phyloP scores from a whole-genome alignment of 83 land plant genomes.

The Diphasiastrum complanatum region DNA sequence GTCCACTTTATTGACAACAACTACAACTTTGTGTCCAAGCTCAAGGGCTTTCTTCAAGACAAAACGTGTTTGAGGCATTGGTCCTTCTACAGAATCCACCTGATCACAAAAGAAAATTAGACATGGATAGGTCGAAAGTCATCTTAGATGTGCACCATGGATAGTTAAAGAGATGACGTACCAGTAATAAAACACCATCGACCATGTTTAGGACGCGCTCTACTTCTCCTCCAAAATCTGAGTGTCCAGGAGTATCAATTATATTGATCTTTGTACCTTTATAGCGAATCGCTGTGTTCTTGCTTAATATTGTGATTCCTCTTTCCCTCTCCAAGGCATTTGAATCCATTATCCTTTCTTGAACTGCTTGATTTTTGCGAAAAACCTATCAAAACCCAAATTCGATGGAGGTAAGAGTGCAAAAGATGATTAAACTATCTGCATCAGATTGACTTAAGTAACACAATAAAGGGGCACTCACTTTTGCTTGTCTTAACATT shows the following conservation, averaged over 20 bases:
- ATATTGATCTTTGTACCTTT: constrained; percentile 92
- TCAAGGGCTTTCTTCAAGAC: constrained; percentile 93
- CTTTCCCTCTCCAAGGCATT: constrained; percentile 94
- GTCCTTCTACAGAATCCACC: constrained; percentile 99
- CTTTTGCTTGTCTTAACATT: constrained; percentile 92
- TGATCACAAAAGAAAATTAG: constrained; percentile 17
- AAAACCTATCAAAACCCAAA: constrained; percentile 54
- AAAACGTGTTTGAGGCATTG: constrained; percentile 98
- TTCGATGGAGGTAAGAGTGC: not conserved
- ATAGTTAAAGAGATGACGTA: constrained; percentile 14
- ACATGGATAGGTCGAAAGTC: no score
- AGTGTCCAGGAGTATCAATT: constrained; percentile 96
- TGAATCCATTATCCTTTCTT: constrained; percentile 97
- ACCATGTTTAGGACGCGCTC: constrained; percentile 98
- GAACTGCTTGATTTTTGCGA: constrained; percentile 82
- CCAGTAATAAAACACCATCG: constrained; percentile 96
- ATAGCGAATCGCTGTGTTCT: constrained; percentile 87
- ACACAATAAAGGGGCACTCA: no score
- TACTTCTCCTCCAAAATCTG: constrained; percentile 99
- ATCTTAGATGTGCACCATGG: constrained; percentile 7
- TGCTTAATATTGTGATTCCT: constrained; percentile 95
- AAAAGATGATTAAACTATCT: not conserved
- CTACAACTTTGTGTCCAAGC: constrained; percentile 90
- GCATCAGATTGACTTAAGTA: not conserved
- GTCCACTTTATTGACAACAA: constrained; percentile 95